These are phyloP conservation scores for Quercus mongolica DNA, from an alignment of 306 rosid species.

Conservation along the genomic window DNA sequence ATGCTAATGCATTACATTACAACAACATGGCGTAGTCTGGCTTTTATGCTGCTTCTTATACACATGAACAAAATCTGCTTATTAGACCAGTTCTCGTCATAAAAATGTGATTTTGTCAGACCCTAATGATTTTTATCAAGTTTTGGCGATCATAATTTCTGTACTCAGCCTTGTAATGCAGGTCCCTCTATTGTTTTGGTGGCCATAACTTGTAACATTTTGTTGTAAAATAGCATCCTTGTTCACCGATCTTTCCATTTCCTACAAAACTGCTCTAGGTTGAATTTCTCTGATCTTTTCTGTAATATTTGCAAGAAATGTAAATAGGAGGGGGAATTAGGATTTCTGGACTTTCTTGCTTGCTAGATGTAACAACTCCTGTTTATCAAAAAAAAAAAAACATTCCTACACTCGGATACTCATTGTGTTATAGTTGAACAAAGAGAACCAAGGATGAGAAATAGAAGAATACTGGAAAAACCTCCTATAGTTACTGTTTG, in stretches of 20 bases:
- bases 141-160: neutral
- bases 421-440: neutral
- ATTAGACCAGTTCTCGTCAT: too few relatives aligned
- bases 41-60: too few relatives aligned
- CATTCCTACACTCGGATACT: neutral
- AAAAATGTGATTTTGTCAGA: neutral
- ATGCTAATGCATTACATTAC: too few relatives aligned
- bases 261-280: neutral
- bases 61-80: too few relatives aligned
- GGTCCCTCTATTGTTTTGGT: neutral
- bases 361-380: neutral
- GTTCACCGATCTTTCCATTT: too few relatives aligned
- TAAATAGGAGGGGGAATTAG: neutral
- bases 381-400: too few relatives aligned
- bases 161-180: neutral
- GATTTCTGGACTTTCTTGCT: neutral
- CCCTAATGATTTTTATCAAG: neutral
- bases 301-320: neutral
- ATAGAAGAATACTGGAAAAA: neutral
- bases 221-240: too few relatives aligned
- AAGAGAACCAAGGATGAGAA: neutral
- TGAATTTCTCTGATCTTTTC: neutral
- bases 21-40: too few relatives aligned
- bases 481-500: neutral
- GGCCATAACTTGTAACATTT: too few relatives aligned